phyloP scores from a whole-genome alignment of 2,329 filamentous ascomycete species.

The Cryphonectria carpinicola region DNA sequence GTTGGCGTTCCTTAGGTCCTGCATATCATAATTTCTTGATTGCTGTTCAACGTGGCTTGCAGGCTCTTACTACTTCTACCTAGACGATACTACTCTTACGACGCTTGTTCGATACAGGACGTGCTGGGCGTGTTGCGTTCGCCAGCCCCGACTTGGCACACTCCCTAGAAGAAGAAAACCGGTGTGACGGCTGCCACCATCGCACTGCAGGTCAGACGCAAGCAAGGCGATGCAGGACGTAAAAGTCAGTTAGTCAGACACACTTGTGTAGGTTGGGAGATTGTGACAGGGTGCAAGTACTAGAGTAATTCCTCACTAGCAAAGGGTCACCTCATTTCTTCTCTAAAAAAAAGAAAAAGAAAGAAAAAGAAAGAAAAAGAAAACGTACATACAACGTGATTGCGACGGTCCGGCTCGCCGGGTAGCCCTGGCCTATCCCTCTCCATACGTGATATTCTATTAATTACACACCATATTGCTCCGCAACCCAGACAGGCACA shows the following conservation, averaged over 20 bases:
- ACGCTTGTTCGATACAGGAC: not conserved
- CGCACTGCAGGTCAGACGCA: not conserved
- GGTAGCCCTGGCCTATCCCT: not conserved
- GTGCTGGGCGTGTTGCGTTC: not conserved
- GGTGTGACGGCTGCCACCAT: not conserved
- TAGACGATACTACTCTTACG: not conserved
- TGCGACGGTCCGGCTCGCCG: constrained; percentile 1
- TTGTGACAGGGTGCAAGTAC: too few relatives aligned
- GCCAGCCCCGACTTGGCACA: not conserved
- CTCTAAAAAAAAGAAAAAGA: too few relatives aligned
- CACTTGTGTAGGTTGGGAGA: too few relatives aligned
- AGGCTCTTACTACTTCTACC: not conserved
- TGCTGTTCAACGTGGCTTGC: not conserved
- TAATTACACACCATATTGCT: not conserved
- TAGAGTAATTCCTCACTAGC: too few relatives aligned
- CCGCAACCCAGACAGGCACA: not conserved
- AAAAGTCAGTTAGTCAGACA: too few relatives aligned
- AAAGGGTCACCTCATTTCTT: not conserved
- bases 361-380: not conserved
- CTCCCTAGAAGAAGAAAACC: not conserved
- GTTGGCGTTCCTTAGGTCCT: not conserved
- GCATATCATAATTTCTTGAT: not conserved
- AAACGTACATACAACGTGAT: not conserved
- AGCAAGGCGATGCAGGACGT: too few relatives aligned
- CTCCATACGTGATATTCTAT: not conserved